phyloP scores from a whole-genome alignment of 306 rosid species.

The Medicago arabica region DNA sequence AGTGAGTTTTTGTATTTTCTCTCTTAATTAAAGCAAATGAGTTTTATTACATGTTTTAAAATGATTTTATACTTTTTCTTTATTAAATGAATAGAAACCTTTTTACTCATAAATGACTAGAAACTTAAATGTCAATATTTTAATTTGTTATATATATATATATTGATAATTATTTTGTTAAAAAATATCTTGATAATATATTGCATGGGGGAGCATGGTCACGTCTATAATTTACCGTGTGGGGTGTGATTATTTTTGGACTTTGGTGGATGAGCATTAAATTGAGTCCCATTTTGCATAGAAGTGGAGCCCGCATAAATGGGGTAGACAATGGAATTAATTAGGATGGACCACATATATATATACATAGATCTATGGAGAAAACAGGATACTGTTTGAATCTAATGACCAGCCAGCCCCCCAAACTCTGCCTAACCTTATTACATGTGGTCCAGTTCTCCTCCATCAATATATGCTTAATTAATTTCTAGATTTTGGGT shows the following conservation, averaged over 20 bases:
- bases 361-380: not conserved
- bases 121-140: too few species aligned
- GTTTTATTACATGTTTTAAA: too few species aligned
- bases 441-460: constrained; percentile 5
- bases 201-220: too few species aligned
- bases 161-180: too few species aligned
- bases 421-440: not conserved
- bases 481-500: not conserved
- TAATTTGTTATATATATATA: too few species aligned
- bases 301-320: not conserved
- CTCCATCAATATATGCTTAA: not conserved
- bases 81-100: too few species aligned
- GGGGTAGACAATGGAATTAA: not conserved
- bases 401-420: not conserved
- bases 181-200: too few species aligned
- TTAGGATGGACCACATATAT: constrained; percentile 36
- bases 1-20: too few species aligned
- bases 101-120: too few species aligned
- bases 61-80: too few species aligned
- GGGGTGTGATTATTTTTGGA: not conserved
- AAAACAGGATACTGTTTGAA: not conserved
- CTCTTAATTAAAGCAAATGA: too few species aligned
- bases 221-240: not conserved
- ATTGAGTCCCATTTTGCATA: not conserved
- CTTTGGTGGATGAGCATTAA: not conserved